phyloP scores from a whole-genome alignment of 208 protist species.

The Trichomonas vaginalis region DNA sequence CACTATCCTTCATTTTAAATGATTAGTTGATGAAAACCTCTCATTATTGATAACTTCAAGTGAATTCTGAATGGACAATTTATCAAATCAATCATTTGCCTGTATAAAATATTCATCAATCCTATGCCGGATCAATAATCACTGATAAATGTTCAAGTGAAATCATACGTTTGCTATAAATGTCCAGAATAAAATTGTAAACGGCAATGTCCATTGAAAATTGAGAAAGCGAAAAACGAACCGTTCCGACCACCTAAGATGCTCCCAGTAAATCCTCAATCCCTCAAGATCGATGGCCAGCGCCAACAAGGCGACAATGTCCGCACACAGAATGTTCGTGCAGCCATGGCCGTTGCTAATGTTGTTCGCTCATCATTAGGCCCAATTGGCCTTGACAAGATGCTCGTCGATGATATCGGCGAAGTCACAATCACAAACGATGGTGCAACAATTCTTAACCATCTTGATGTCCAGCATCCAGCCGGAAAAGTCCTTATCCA shows the following conservation, averaged over 20 bases:
- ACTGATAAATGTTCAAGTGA: too few species aligned
- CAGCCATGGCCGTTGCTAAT: conserved; percentile 85
- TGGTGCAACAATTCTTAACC: conserved; percentile 78
- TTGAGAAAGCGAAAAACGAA: too few species aligned
- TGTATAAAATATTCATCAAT: too few species aligned
- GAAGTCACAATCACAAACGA: conserved; percentile 98
- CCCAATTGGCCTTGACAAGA: conserved; percentile 98
- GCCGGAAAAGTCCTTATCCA: conserved; percentile 81
- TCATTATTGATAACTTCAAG: too few species aligned
- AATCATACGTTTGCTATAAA: too few species aligned
- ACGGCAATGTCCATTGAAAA: too few species aligned
- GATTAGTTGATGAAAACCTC: too few species aligned
- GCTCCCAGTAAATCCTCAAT: neutral
- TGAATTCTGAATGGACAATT: too few species aligned
- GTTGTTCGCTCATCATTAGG: conserved; percentile 96
- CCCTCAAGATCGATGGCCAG: conserved; percentile 50
- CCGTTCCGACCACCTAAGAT: neutral
- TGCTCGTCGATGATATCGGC: conserved; percentile 97
- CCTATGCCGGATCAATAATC: too few species aligned
- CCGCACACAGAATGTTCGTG: conserved; percentile 71
- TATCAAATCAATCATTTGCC: too few species aligned
- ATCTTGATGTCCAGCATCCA: conserved; percentile 56
- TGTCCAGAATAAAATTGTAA: too few species aligned
- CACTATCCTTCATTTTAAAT: too few species aligned
- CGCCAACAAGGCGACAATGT: conserved; percentile 76